A percentile compares a stretch with the other conserved stretches of the same genome.
Conservation (phyloP, 768 basidiomycete species). For the Baorangia bicolor region DNA sequence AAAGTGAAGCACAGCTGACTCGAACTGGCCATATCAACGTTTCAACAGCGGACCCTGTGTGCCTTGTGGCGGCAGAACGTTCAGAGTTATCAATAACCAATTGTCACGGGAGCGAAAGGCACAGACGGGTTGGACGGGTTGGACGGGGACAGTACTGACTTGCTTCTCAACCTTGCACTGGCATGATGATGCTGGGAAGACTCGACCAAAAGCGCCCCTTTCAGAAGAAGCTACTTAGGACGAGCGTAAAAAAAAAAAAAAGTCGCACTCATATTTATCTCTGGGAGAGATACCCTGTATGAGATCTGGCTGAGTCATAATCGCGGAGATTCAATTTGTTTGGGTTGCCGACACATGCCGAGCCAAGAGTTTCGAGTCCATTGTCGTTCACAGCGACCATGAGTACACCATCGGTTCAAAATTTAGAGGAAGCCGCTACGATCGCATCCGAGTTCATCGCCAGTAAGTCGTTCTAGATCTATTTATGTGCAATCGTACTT, state of each 20-base stretch:
- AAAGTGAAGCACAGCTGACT: background rate
- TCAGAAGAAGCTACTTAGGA: background rate
- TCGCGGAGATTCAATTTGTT: slow-evolving; percentile 23
- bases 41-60: background rate
- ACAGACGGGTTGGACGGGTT: background rate
- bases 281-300: background rate
- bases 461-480: slow-evolving; percentile 33
- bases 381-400: slow-evolving; percentile 16
- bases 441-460: slow-evolving; percentile 50
- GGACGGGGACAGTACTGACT: background rate
- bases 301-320: slow-evolving; percentile 15
- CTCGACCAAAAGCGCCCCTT: background rate
- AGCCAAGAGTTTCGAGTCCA: background rate
- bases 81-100: background rate
- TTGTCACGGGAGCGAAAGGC: too few species aligned
- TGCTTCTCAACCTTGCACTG: slow-evolving; percentile 1
- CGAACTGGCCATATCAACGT: background rate
- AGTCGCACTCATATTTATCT: background rate
- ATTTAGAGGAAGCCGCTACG: slow-evolving; percentile 48
- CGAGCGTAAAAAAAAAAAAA: background rate
- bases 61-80: background rate
- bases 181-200: slow-evolving; percentile 9
- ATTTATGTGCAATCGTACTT: background rate
- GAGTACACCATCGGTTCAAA: slow-evolving; percentile 35
- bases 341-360: slow-evolving; percentile 17